Evolutionary conservation across 257 asterid genomes (phyloP).

Genomic region (Nicotiana benthamiana): DNA sequence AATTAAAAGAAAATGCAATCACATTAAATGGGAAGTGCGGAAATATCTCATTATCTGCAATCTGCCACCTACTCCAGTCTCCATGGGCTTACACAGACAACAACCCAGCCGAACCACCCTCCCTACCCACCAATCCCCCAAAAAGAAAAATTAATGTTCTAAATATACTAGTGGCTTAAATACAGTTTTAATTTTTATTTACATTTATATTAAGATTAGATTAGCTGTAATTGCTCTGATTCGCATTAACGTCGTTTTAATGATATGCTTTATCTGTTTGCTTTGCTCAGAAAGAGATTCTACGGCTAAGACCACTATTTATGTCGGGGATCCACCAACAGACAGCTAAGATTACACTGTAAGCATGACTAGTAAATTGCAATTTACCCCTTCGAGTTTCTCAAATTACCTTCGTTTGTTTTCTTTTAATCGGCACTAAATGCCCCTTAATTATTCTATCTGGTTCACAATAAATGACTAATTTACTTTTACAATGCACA

Average conservation of each 20-base stretch:
- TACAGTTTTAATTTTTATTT: not conserved
- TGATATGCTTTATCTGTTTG: not conserved
- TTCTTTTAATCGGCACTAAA: too few species aligned
- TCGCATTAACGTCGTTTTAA: not conserved
- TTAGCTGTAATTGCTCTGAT: not conserved
- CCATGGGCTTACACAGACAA: too few species aligned
- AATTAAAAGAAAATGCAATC: too few species aligned
- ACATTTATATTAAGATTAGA: not conserved
- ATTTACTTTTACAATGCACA: too few species aligned
- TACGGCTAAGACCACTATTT: not conserved
- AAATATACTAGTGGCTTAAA: not conserved
- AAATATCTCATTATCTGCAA: too few species aligned
- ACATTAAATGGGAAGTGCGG: too few species aligned
- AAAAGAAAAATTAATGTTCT: too few species aligned
- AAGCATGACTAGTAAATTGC: not conserved
- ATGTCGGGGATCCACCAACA: slow-evolving; percentile 8
- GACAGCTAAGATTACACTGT: not conserved
- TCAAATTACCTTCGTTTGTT: not conserved
- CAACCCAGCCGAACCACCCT: too few species aligned
- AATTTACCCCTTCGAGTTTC: not conserved
- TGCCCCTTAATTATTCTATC: too few species aligned
- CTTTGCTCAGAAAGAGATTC: not conserved
- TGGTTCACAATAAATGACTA: too few species aligned
- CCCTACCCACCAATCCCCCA: too few species aligned
- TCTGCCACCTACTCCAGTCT: too few species aligned